Conservation (phyloP, 2,329 filamentous ascomycete genomes). For the Epichloe elymi region DNA sequence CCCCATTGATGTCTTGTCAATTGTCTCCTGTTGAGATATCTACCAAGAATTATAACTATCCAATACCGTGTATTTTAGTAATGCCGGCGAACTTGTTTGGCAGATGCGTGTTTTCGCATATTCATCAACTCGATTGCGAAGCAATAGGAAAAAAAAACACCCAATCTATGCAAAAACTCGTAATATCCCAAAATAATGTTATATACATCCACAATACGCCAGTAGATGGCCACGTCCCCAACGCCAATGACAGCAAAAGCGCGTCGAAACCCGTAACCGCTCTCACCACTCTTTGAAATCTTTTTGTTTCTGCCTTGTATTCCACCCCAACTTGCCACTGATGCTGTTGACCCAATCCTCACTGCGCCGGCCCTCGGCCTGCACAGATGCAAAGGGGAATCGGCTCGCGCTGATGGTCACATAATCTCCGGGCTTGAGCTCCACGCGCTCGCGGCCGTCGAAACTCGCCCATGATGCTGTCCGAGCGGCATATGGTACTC, state of each 20-base stretch:
- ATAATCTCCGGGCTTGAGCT: constrained; percentile 67
- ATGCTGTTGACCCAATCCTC: constrained; percentile 80
- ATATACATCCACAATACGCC: no score
- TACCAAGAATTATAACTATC: no score
- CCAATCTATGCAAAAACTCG: not conserved
- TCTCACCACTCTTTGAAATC: constrained; percentile 33
- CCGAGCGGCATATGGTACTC: constrained; percentile 86
- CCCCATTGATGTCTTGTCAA: no score
- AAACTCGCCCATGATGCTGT: constrained; percentile 96
- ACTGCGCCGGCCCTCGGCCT: constrained; percentile 52
- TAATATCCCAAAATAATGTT: not conserved
- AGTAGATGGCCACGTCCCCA: no score
- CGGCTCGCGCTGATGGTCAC: constrained; percentile 71
- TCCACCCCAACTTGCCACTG: constrained; percentile 67
- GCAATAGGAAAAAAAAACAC: not conserved
- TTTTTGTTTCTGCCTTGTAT: constrained; percentile 67
- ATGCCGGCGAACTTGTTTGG: no score
- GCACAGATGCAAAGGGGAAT: constrained; percentile 68
- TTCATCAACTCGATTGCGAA: no score
- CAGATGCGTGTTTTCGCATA: no score
- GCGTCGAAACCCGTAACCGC: not conserved
- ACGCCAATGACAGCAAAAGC: no score
- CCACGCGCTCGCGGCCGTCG: constrained; percentile 80
- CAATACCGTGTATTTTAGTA: no score
- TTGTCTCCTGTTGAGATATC: no score